These are phyloP conservation scores for Plenodomus biglobosus DNA, from an alignment of 2,329 filamentous ascomycete genomes.

Conservation along the genomic window DNA sequence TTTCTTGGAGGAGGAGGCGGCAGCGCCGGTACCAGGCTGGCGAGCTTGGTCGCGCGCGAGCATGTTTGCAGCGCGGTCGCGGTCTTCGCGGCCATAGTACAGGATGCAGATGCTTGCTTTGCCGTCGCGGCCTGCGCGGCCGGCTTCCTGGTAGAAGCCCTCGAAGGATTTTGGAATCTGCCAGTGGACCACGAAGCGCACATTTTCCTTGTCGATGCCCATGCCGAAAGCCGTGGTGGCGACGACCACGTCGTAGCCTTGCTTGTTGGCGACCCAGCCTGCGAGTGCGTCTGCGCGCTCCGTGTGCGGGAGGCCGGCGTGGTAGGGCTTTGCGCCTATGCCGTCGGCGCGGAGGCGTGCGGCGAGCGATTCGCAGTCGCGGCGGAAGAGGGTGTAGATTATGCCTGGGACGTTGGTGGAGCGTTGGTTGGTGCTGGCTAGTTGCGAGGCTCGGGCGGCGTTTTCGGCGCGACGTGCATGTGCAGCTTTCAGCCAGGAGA, in stretches of 20 bases:
- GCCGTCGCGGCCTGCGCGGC: constrained; percentile 84
- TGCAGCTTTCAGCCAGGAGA: constrained; percentile 73
- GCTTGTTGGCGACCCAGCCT: constrained; percentile 71
- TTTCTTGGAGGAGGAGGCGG: constrained; percentile 52
- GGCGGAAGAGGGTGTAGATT: constrained; percentile 75
- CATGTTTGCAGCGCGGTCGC: constrained; percentile 67
- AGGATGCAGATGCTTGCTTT: constrained; percentile 84
- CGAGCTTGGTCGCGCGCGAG: constrained; percentile 53
- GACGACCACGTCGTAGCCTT: constrained; percentile 86
- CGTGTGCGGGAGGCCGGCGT: constrained; percentile 66
- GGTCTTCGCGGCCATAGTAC: constrained; percentile 87
- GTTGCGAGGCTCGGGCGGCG: constrained; percentile 58
- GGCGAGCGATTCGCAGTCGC: constrained; percentile 73
- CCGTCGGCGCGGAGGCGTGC: constrained; percentile 65
- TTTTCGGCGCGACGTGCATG: constrained; percentile 67
- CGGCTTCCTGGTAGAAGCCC: constrained; percentile 94
- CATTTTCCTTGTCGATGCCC: constrained; percentile 95
- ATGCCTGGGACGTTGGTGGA: constrained; percentile 71
- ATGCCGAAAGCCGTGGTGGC: constrained; percentile 96
- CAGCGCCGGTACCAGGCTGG: too few species aligned
- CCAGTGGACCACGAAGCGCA: constrained; percentile 95
- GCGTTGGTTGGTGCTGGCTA: constrained; percentile 55
- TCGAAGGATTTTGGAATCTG: constrained; percentile 92
- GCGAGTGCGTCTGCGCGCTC: constrained; percentile 71
- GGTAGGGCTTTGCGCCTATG: constrained; percentile 73